These are phyloP conservation scores for Mycena capillaripes DNA, from an alignment of 768 basidiomycete genomes.

Conservation along the genomic window DNA sequence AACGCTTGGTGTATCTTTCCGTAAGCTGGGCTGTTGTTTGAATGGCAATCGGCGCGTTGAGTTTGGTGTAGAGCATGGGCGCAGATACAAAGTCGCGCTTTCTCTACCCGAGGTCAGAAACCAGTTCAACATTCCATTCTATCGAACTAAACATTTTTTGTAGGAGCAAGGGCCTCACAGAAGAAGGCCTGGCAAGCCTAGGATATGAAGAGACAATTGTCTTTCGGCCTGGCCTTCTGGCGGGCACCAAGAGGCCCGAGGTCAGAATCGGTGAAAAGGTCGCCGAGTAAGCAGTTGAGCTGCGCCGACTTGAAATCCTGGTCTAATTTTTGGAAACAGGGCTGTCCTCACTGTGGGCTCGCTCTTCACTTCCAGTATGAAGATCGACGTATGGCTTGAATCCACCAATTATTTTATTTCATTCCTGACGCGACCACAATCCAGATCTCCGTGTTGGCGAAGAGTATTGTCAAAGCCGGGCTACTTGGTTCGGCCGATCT, in stretches of 20 bases:
- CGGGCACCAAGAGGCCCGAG: constrained; percentile 60
- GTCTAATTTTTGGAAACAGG: constrained; percentile 41
- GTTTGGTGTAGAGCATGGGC: constrained; percentile 54
- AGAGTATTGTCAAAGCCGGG: constrained; percentile 68
- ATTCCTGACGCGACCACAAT: constrained; percentile 7
- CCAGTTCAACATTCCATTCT: neutral
- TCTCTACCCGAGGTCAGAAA: constrained; percentile 63
- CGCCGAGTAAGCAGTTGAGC: constrained; percentile 51
- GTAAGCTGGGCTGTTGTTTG: constrained; percentile 50
- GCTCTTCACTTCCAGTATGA: constrained; percentile 50
- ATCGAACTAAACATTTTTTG: neutral
- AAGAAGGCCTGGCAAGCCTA: constrained; percentile 72
- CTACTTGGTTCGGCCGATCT: constrained; percentile 65
- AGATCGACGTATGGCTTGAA: constrained; percentile 59
- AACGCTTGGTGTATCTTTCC: constrained; percentile 80
- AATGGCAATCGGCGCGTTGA: neutral
- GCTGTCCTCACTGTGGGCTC: constrained; percentile 53
- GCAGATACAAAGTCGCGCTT: constrained; percentile 65
- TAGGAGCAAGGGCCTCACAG: constrained; percentile 85
- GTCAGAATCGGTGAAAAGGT: constrained; percentile 56
- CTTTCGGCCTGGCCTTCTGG: constrained; percentile 74
- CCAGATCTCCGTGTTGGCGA: constrained; percentile 68
- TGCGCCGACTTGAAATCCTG: neutral
- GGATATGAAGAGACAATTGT: constrained; percentile 81
- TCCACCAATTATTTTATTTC: neutral